Percentiles rank a stretch among this genome's conserved stretches.
Conservation (phyloP, 2,329 filamentous ascomycete species). For the Pseudocercospora macadamiae region DNA sequence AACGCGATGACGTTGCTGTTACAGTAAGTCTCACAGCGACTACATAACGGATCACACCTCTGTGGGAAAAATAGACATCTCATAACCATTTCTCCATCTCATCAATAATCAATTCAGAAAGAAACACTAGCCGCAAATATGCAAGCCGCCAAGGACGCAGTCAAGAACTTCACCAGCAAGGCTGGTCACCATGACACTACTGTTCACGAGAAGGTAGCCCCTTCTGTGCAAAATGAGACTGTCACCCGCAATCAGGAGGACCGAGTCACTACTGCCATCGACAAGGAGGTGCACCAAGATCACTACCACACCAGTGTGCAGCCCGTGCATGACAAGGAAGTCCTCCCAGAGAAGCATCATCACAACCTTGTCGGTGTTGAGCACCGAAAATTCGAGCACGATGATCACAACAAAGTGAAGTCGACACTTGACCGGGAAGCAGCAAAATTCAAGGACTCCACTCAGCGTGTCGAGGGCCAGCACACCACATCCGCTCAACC, state of each 20-base stretch:
- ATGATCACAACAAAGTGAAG: conserved; percentile 54
- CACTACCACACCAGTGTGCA: conserved; percentile 73
- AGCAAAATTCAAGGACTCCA: conserved; percentile 57
- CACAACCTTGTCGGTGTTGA: conserved; percentile 63
- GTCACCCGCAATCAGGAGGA: conserved; percentile 58
- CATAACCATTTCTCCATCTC: too few species aligned
- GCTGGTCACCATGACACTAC: conserved; percentile 71
- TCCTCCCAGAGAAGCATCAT: conserved; percentile 64
- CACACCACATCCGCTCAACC: conserved; percentile 54
- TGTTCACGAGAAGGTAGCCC: conserved; percentile 66
- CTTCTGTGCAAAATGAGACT: conserved; percentile 52
- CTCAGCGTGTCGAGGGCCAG: conserved; percentile 50
- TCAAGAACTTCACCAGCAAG: conserved; percentile 62
- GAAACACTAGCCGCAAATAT: conserved; percentile 51
- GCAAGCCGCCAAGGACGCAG: conserved; percentile 67
- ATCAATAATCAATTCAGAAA: background rate
- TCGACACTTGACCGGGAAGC: conserved; percentile 57
- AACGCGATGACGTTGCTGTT: background rate
- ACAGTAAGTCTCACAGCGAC: background rate
- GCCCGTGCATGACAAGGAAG: conserved; percentile 61
- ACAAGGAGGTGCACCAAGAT: conserved; percentile 72
- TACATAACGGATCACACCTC: conserved; percentile 7
- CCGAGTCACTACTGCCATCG: conserved; percentile 61
- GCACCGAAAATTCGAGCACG: conserved; percentile 65
- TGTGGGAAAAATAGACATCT: too few species aligned